A percentile compares a stretch with the other conserved stretches of the same genome.
These are phyloP conservation scores for Tricholoma furcatifolium DNA, from an alignment of 768 basidiomycete genomes.

Conservation along the genomic window DNA sequence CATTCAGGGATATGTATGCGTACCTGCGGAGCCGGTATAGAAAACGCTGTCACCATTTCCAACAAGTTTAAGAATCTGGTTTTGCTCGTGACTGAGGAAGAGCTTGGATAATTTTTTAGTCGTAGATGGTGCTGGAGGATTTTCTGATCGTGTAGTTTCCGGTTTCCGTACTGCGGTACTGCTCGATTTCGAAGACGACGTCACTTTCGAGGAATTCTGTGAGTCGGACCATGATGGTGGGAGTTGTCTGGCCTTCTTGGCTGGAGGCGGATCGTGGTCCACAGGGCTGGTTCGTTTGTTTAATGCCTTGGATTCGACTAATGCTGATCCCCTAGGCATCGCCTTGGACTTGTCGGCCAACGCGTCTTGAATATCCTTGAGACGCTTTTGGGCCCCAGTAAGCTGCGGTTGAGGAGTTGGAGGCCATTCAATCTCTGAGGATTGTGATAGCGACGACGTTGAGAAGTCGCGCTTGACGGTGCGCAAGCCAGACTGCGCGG, in stretches of 20 bases:
- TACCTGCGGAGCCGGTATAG: conserved; percentile 97
- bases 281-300: conserved; percentile 40
- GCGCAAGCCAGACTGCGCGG: conserved; percentile 58
- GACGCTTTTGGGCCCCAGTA: conserved; percentile 36
- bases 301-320: conserved; percentile 26
- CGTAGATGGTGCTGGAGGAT: conserved; percentile 13
- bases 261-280: conserved; percentile 23
- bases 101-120: conserved; percentile 40
- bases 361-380: conserved; percentile 60
- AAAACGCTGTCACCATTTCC: conserved; percentile 76
- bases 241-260: conserved; percentile 57
- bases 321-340: conserved; percentile 22
- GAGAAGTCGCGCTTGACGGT: conserved; percentile 67
- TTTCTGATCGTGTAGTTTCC: conserved; percentile 6
- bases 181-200: conserved; percentile 15
- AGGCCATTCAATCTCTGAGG: conserved; percentile 44
- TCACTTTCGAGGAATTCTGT: conserved; percentile 28
- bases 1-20: conserved; percentile 14
- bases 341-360: conserved; percentile 30
- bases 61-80: conserved; percentile 77
- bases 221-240: conserved; percentile 48
- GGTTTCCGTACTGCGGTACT: conserved; percentile 8
- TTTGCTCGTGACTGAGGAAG: conserved; percentile 84
- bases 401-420: conserved; percentile 33
- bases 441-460: conserved; percentile 29